Conservation (phyloP, 139 green algal genomes). For the Nannochloris sp. region DNA sequence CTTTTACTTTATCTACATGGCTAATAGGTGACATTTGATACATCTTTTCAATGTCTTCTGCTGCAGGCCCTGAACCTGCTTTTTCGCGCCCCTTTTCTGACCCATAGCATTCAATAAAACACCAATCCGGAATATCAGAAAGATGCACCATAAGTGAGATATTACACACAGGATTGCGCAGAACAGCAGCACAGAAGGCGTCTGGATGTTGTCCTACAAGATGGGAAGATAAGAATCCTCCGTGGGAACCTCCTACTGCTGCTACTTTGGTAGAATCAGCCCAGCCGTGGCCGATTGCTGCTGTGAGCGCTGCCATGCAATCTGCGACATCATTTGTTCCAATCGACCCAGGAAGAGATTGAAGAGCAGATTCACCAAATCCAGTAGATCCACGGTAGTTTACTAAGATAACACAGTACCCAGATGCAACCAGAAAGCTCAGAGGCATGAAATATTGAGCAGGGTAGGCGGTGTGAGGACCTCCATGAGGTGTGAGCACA, state of each 20-base stretch:
- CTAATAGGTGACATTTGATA: constrained; percentile 52
- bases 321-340: constrained; percentile 76
- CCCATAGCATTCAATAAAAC: constrained; percentile 77
- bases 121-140: constrained; percentile 91
- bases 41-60: constrained; percentile 61
- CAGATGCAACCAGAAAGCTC: constrained; percentile 42
- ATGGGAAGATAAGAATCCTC: constrained; percentile 84
- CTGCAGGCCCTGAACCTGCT: constrained; percentile 41
- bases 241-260: constrained; percentile 81
- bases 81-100: constrained; percentile 34
- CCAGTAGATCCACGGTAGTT: constrained; percentile 76
- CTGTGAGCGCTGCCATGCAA: constrained; percentile 68
- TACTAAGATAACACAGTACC: constrained; percentile 34
- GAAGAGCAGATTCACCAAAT: constrained; percentile 71
- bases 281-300: constrained; percentile 44
- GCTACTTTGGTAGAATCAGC: constrained; percentile 48
- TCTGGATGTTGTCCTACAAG: constrained; percentile 77
- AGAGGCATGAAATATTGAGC: constrained; percentile 58
- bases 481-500: constrained; percentile 74
- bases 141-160: constrained; percentile 73
- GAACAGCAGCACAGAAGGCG: constrained; percentile 59
- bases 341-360: constrained; percentile 71
- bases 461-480: constrained; percentile 70
- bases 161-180: constrained; percentile 90
- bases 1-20: constrained; percentile 54